phyloP scores from a whole-genome alignment of 1,284 basidiomycete genomes.

The Fomitiporia mediterranea region DNA sequence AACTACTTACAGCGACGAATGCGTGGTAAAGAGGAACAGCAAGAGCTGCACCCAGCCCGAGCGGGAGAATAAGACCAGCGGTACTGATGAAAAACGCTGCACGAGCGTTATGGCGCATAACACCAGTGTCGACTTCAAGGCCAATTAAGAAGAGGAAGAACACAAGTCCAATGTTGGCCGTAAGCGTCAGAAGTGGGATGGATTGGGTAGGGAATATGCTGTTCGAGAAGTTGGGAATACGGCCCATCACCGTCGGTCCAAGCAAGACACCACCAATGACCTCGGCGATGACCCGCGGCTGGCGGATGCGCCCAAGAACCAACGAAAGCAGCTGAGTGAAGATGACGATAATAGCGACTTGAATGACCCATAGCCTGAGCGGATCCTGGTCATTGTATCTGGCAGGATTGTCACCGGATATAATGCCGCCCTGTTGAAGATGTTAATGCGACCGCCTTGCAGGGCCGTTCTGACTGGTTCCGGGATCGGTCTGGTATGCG shows the following conservation, averaged over 20 bases:
- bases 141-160: slow-evolving; percentile 90
- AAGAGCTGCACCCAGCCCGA: slow-evolving; percentile 61
- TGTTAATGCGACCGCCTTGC: too few relatives aligned
- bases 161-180: slow-evolving; percentile 84
- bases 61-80: slow-evolving; percentile 58
- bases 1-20: slow-evolving; percentile 42
- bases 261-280: slow-evolving; percentile 82
- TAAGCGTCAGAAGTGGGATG: slow-evolving; percentile 73
- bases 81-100: slow-evolving; percentile 44
- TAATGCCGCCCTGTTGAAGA: slow-evolving; percentile 56
- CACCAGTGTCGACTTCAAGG: slow-evolving; percentile 76
- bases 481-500: too few relatives aligned
- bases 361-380: slow-evolving; percentile 80
- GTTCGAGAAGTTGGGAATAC: slow-evolving; percentile 65
- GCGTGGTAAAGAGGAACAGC: slow-evolving; percentile 59
- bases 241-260: slow-evolving; percentile 72
- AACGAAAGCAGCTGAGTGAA: slow-evolving; percentile 71
- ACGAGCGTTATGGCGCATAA: slow-evolving; percentile 47
- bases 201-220: slow-evolving; percentile 74
- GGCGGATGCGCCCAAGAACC: slow-evolving; percentile 60
- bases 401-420: slow-evolving; percentile 64
- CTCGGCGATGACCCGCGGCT: slow-evolving; percentile 86
- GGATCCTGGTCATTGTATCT: slow-evolving; percentile 60
- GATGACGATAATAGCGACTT: slow-evolving; percentile 69
- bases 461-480: too few relatives aligned